Evolutionary conservation across 345 rosid species (phyloP).

Genomic region (Boechera divaricarpa): DNA sequence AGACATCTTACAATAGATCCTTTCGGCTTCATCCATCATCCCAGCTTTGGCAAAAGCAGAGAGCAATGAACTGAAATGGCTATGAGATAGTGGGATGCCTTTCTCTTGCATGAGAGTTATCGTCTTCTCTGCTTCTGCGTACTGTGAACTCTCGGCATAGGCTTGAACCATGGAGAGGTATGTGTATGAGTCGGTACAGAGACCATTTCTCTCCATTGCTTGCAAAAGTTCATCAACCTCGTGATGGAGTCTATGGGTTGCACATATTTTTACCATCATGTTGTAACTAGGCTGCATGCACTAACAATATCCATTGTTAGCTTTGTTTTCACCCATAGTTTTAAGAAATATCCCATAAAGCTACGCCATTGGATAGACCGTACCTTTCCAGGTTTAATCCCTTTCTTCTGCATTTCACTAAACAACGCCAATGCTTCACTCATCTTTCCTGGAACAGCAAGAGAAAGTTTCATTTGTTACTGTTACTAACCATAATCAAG

Average conservation of each 20-base stretch:
- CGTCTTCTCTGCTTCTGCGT: conserved; percentile 64
- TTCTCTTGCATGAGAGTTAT: conserved; percentile 57
- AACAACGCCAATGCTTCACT: conserved; percentile 65
- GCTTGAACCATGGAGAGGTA: conserved; percentile 66
- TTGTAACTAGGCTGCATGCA: conserved; percentile 74
- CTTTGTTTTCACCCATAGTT: neutral
- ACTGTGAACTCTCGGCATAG: conserved; percentile 58
- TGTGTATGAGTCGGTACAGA: conserved; percentile 53
- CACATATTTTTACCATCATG: conserved; percentile 62
- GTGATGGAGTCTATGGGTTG: conserved; percentile 49
- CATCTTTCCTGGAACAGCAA: conserved; percentile 57
- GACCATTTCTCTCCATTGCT: conserved; percentile 65
- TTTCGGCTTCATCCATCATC: conserved; percentile 62
- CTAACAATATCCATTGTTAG: neutral
- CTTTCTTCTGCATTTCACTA: conserved; percentile 68
- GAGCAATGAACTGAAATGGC: conserved; percentile 63
- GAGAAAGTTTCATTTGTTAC: conserved; percentile 14
- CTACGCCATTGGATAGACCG: conserved; percentile 8
- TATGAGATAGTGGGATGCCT: conserved; percentile 55
- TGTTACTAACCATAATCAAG: conserved; percentile 11
- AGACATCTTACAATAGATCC: conserved; percentile 53
- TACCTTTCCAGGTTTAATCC: conserved; percentile 78
- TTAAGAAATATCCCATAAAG: neutral
- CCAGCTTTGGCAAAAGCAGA: conserved; percentile 63
- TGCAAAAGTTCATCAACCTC: conserved; percentile 62